Evolutionary conservation across 139 green algal genomes (phyloP).

Genomic region (Pedinophyceae sp.): DNA sequence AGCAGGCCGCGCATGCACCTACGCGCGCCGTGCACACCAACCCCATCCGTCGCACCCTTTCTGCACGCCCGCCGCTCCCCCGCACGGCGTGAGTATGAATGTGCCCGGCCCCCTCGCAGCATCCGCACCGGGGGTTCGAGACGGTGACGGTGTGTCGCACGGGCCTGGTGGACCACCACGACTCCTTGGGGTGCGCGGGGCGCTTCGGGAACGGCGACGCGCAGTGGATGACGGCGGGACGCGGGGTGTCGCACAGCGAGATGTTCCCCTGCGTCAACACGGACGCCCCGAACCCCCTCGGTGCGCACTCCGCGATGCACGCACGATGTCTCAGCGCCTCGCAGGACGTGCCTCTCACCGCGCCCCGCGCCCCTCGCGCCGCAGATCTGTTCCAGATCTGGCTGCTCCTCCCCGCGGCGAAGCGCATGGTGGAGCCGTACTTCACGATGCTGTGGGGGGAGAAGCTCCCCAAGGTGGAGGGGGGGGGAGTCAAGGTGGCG

Average conservation of each 20-base stretch:
- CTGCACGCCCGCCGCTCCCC: too few species aligned
- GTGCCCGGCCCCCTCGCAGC: too few species aligned
- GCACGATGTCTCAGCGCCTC: too few species aligned
- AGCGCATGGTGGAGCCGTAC: constrained; percentile 15
- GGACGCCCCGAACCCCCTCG: constrained; percentile 1
- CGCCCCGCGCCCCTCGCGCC: constrained; percentile 6
- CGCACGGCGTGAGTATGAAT: too few species aligned
- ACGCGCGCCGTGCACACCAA: too few species aligned
- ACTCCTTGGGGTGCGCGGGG: constrained; percentile 12
- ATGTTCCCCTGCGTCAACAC: constrained; percentile 15
- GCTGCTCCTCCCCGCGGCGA: constrained; percentile 20
- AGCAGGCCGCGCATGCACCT: too few species aligned
- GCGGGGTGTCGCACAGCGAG: constrained; percentile 17
- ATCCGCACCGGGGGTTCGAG: constrained; percentile 18
- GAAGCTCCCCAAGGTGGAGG: constrained; percentile 7
- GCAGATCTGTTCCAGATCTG: constrained; percentile 22
- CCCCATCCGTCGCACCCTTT: too few species aligned
- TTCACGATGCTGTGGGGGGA: constrained; percentile 18
- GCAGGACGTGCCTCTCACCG: too few species aligned
- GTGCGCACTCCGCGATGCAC: not conserved
- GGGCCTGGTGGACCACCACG: constrained; percentile 14
- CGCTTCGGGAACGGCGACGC: constrained; percentile 16
- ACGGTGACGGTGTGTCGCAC: constrained; percentile 11
- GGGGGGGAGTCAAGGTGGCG: not conserved
- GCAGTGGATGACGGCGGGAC: constrained; percentile 24